Evolutionary conservation across 495 filamentous ascomycete genomes (phyloP), one percentile per base, ranked within the genome.

Genomic region (Choiromyces venosus): DNA sequence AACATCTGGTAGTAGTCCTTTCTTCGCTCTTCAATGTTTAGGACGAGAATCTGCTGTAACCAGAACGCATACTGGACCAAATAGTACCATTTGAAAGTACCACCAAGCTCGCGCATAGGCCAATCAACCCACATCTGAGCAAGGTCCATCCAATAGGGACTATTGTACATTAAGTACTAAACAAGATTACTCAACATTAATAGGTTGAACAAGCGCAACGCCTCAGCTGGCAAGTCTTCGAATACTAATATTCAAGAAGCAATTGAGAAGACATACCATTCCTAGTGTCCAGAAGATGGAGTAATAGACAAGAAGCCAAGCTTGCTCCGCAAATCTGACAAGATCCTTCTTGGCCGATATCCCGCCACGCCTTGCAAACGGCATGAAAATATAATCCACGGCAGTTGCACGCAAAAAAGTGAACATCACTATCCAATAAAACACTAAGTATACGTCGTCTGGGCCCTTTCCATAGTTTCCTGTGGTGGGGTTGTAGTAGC

Each of bases 1-100:
- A 98, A 89, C 96, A 97, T 97, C 82, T 98, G 95, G 81, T 88
- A 90, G 82, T 97, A 91, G 79, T 99, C 95, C 83, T 99, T 99
- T 68, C 95, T 86, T 74, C 91, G 87, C 83, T 96, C 90, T 82
- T 99, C 96, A 73, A 98, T 91, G 83, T 98, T 91, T 80, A 99
- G 91, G 66, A 97, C 92, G 56, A 98, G 83, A 73, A 99, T 91
- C 84, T 97, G 93, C 83, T 99, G 96, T 29, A 97, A 78, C 89
- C 93, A 96, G 81, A 98, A 99, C 21, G 92, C 89, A 79, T 93
- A 90, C 82, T 98, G 94, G 37, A 90, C 91, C 65, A 99, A 86
- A 76, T 96, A 92, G 81, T 99, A 99, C 85, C 89, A 91, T 83
- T 99, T 99, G 83, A 92, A 87, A 19, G 91, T 80, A 7, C 90